Evolutionary conservation across 768 basidiomycete species (phyloP).

Genomic region (Tulasnella sp.): DNA sequence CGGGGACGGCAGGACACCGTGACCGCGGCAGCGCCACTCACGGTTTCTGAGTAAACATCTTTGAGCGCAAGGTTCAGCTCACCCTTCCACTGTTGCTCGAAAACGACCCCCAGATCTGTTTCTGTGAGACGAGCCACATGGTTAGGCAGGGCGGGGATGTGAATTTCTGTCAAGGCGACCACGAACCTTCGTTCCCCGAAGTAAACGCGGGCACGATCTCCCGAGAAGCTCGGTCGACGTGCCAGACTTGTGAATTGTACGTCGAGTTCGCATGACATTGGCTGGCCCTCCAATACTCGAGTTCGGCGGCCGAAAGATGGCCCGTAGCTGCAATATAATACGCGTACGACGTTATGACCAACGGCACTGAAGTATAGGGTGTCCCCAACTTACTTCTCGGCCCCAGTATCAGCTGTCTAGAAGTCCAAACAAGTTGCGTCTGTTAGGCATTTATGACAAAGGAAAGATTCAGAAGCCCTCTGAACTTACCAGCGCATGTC

Average conservation of each 20-base stretch:
- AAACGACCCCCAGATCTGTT: constrained; percentile 2
- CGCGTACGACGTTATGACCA: not conserved
- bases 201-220: constrained; percentile 24
- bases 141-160: constrained; percentile 1
- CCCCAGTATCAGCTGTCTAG: constrained; percentile 11
- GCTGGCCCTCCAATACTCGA: not conserved
- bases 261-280: constrained; percentile 2
- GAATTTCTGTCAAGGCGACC: constrained; percentile 7
- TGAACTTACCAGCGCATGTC: not conserved
- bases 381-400: not conserved
- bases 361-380: not conserved
- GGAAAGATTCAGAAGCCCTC: not conserved
- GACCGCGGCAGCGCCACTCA: not conserved
- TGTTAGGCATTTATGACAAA: not conserved
- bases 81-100: constrained; percentile 7
- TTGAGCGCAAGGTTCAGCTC: constrained; percentile 14
- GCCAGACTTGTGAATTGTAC: constrained; percentile 15
- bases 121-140: not conserved
- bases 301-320: not conserved
- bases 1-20: not conserved
- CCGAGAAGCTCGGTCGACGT: constrained; percentile 14
- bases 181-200: not conserved
- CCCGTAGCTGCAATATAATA: not conserved
- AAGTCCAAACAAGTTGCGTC: not conserved
- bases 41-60: not conserved